A percentile compares a stretch with the other conserved stretches of the same genome.
Conservation (phyloP, 495 filamentous ascomycete genomes). For the Cetradonia linearis region DNA sequence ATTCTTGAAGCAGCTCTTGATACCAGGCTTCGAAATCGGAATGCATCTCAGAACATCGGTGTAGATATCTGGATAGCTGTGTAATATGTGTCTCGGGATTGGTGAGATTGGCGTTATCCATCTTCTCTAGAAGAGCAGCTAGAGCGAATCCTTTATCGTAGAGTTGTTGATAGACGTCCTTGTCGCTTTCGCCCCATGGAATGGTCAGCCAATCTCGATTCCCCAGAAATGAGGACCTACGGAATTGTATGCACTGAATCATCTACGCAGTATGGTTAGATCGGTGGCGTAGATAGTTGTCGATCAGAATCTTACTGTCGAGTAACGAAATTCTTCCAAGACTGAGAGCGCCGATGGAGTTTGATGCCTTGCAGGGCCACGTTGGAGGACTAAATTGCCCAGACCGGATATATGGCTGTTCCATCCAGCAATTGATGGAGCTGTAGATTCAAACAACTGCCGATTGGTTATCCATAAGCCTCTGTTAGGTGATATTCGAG, state of each 20-base stretch:
- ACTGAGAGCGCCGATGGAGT: slow-evolving; percentile 1
- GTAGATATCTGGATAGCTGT: neutral
- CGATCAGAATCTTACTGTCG: neutral
- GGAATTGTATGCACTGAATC: slow-evolving; percentile 14
- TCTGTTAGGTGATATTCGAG: neutral
- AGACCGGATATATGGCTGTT: slow-evolving; percentile 15
- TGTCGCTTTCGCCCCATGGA: neutral
- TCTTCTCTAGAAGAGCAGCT: slow-evolving; percentile 5
- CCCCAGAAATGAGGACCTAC: slow-evolving; percentile 7
- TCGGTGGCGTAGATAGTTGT: no score
- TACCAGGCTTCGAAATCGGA: neutral
- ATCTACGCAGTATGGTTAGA: neutral
- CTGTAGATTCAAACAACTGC: slow-evolving; percentile 19
- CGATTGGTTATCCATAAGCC: neutral
- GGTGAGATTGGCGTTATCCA: neutral
- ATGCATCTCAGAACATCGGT: neutral
- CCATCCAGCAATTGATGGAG: slow-evolving; percentile 17
- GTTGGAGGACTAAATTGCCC: neutral
- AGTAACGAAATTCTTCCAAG: slow-evolving; percentile 11
- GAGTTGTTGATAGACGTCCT: slow-evolving; percentile 7
- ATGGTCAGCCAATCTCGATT: neutral
- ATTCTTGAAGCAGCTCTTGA: neutral
- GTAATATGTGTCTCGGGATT: neutral
- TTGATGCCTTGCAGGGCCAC: slow-evolving; percentile 6
- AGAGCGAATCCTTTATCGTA: slow-evolving; percentile 14